Base-by-base conservation (phyloP, 2,329 filamentous ascomycete genomes). In the Aspergillus sp. region DNA sequence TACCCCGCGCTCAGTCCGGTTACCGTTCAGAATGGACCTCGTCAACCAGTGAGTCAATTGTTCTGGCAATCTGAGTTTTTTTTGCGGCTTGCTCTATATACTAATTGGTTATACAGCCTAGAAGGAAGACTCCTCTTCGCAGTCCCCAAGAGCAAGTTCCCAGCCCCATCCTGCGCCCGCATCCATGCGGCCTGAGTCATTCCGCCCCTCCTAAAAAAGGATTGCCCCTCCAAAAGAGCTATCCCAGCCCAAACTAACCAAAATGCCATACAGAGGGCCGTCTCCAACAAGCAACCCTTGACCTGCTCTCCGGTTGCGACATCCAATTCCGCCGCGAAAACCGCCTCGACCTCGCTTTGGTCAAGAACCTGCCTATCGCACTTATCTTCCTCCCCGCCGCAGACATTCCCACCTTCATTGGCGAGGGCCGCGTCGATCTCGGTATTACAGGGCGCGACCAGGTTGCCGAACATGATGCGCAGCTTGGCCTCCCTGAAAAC, bases 351-450 rank as follows among this genome's bases (percentile, higher is more conserved):
- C 97, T 99, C 71, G 95, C 95, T 15, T 88, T 99, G 24, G 95
- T 98, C 72, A 96, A 97, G 82, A 99, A 99, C 79, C 86, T 95
- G 27, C 91, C 90, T 37, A 91, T 99, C 68, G 95, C 95, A 15
- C 89, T 99, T 60, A 88, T 99, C 72, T 99, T 99, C 82, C 89
- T 99, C 24, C 95, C 95, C 30, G 95, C 93, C 39, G 93, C 92
- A 65, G 95, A 99, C 74, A 99, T 99, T 71, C 95, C 95, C 5
- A 96, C 92, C 40, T 98, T 98, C 72, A 93, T 99, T 48, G 93
- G 93, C 57, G 93, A 98, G 78, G 95, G 95, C 58, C 88, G 89
- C 61, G 91, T 96, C 48, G 93, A 96, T 71, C 82, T 99, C 15
- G 95, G 95, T 62, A 99, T 99, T 72, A 98, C 95, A 0, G 95